Base-by-base conservation (phyloP, 1,284 basidiomycete species). In the Peniophora sp. region DNA sequence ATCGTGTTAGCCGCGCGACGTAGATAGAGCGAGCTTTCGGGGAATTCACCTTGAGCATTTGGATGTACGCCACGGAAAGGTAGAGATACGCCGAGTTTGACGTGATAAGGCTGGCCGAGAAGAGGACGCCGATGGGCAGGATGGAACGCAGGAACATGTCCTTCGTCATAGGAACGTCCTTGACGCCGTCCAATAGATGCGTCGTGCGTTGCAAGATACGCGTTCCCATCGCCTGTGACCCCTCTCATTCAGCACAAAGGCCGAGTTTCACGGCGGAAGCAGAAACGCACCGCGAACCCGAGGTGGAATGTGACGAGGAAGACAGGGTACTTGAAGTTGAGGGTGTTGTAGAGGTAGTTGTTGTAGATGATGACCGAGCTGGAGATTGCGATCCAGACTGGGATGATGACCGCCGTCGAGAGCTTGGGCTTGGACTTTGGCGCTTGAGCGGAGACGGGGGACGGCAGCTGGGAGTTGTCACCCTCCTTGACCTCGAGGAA, bases 291-390 rank as follows among this genome's bases (percentile, higher is more conserved):
- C 22, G 93, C 88, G 63, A 95, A 93, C 34, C 79, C 73, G 37
- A 93, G 74, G 68, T 92, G 91, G 79, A 79, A 93, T 52, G 92
- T 94, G 52, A 92, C 91, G 50, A 90, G 78, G 69, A 93, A 93
- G 58, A 93, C 87, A 39, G 92, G 92, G 71, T 73, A 96, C 59
- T 79, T 79, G 75, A 96, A 96, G 56, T 84, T 68, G 60, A 92
- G 79, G 49, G 76, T 79, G 65, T 87, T 85, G 72, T 93, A 94
- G 64, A 97, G 72, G 64, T 89, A 88, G 69, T 94, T 95, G 80
- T 98, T 98, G 82, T 97, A 97, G 52, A 97, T 85, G 71, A 98
- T 98, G 63, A 98, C 95, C 10, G 82, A 70, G 39, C 92, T 92
- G 55, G 85, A 90, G 60, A 97, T 86, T 14, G 83, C 72, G 65